These are phyloP conservation scores for Endotrypanum monterogeii DNA, from an alignment of 208 protist genomes.

Conservation along the genomic window DNA sequence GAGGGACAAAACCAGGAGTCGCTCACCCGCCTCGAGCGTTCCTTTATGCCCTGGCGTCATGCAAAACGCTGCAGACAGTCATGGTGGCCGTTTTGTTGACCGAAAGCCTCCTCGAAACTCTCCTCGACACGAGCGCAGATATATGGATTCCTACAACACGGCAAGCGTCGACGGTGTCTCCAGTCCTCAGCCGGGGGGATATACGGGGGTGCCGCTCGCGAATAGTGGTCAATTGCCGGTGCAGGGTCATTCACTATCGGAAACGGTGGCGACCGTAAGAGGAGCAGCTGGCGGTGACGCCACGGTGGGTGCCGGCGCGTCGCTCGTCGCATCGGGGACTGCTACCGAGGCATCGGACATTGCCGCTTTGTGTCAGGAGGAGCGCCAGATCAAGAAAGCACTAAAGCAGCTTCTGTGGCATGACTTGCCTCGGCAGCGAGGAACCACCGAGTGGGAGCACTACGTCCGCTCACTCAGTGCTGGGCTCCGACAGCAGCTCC, in stretches of 20 bases:
- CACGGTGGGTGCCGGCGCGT: background rate
- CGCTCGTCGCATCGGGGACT: background rate
- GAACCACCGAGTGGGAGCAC: constrained; percentile 38
- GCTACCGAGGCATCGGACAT: background rate
- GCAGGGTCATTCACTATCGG: background rate
- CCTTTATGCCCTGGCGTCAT: background rate
- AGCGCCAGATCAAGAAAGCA: constrained; percentile 45
- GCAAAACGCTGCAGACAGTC: background rate
- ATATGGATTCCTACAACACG: background rate
- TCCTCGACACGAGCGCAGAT: background rate
- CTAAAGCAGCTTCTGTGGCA: constrained; percentile 65
- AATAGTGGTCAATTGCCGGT: background rate
- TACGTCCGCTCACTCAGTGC: constrained; percentile 53
- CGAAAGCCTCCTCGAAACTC: too few species aligned
- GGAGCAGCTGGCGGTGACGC: background rate
- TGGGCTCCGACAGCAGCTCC: constrained; percentile 33
- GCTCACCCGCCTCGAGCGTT: background rate
- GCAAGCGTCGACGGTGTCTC: background rate
- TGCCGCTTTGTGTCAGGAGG: constrained; percentile 31
- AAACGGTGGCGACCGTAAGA: background rate
- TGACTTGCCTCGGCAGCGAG: constrained; percentile 46
- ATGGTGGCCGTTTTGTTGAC: background rate
- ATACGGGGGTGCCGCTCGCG: background rate
- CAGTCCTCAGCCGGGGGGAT: background rate
- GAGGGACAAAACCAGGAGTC: background rate